Conservation (phyloP, 164 flowering plant species). For the Berberis thunbergii region DNA sequence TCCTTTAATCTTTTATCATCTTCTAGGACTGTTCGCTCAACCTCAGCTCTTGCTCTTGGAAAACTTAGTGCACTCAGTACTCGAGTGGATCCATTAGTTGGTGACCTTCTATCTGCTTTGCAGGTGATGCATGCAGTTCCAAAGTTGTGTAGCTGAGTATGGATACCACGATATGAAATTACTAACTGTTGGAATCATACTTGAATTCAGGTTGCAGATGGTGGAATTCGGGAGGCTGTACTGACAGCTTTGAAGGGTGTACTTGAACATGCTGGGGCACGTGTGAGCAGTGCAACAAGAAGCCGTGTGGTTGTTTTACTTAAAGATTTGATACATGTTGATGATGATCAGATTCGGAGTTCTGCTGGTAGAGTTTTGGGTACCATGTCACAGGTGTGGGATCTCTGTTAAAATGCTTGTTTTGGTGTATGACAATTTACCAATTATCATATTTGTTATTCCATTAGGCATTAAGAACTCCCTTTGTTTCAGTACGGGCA, state of each 20-base stretch:
- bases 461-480: too few species aligned
- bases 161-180: background rate
- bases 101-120: constrained; percentile 75
- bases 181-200: background rate
- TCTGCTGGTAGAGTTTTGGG: constrained; percentile 79
- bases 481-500: too few species aligned
- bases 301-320: constrained; percentile 44
- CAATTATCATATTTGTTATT: background rate
- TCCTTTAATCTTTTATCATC: too few species aligned
- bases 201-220: constrained; percentile 56
- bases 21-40: constrained; percentile 76
- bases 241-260: constrained; percentile 87
- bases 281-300: constrained; percentile 52
- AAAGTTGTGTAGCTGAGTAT: background rate
- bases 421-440: background rate
- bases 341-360: constrained; percentile 75
- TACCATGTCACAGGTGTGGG: constrained; percentile 61
- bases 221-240: constrained; percentile 80
- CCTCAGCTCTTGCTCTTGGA: constrained; percentile 96
- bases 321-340: constrained; percentile 61
- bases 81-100: constrained; percentile 93
- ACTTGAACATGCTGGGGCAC: constrained; percentile 88
- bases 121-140: constrained; percentile 47
- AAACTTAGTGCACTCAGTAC: constrained; percentile 97
- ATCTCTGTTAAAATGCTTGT: too few species aligned